Conservation (phyloP, 2,329 filamentous ascomycete genomes). For the Phaeosphaeria sp. region DNA sequence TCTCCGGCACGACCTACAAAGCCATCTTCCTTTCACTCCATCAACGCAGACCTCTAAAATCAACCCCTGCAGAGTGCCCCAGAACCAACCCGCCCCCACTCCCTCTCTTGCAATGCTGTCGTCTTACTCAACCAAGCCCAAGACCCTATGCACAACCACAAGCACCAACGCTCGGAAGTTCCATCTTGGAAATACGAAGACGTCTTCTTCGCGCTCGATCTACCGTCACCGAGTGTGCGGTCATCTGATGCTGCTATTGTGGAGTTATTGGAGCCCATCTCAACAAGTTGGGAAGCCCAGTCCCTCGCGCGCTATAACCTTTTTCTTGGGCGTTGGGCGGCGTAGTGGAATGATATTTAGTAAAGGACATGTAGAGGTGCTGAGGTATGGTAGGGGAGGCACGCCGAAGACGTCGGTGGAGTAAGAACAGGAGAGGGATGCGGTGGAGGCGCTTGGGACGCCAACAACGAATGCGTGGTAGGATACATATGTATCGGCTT, state of each 20-base stretch:
- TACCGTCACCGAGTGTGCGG: not conserved
- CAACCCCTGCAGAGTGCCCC: no score
- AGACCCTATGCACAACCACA: not conserved
- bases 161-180: constrained; percentile 3
- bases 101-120: not conserved
- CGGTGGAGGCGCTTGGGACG: no score
- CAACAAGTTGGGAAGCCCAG: no score
- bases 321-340: not conserved
- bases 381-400: not conserved
- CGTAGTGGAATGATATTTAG: not conserved
- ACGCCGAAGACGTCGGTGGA: no score
- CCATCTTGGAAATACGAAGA: constrained; percentile 13
- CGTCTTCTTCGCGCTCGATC: constrained; percentile 5
- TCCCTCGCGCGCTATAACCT: not conserved
- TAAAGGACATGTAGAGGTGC: not conserved
- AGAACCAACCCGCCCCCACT: not conserved
- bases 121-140: no score
- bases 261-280: no score
- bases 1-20: no score
- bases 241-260: not conserved
- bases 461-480: no score
- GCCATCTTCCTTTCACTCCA: no score
- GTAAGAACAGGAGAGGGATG: not conserved
- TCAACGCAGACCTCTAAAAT: no score
- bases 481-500: no score